Evolutionary conservation across 805 yeast species (phyloP).

Genomic region (Wickerhamiella hasegawae): DNA sequence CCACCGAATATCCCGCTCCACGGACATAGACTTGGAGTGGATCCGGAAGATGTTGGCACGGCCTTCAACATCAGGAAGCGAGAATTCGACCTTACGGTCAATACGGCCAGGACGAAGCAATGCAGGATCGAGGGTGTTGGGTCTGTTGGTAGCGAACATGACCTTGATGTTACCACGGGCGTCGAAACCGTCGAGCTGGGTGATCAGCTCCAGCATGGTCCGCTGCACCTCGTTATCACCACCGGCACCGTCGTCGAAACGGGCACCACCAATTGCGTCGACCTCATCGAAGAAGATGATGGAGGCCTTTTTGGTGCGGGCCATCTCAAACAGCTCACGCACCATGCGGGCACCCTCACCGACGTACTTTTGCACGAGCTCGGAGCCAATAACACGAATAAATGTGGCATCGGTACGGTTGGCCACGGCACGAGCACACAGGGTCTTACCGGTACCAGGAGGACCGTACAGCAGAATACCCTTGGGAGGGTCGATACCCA

Average conservation of each 20-base stretch:
- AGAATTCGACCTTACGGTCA: slow-evolving; percentile 95
- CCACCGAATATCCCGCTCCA: slow-evolving; percentile 96
- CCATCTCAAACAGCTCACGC: slow-evolving; percentile 96
- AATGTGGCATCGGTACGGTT: slow-evolving; percentile 98
- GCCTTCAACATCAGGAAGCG: slow-evolving; percentile 92
- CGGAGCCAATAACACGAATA: slow-evolving; percentile 96
- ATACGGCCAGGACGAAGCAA: slow-evolving; percentile 96
- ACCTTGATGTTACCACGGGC: slow-evolving; percentile 98
- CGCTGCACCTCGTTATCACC: slow-evolving; percentile 95
- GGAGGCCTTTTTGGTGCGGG: slow-evolving; percentile 95
- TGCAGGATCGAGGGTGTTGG: slow-evolving; percentile 96
- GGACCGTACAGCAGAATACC: slow-evolving; percentile 95
- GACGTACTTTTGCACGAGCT: slow-evolving; percentile 92
- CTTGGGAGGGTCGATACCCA: slow-evolving; percentile 98
- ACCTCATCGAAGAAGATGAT: slow-evolving; percentile 96
- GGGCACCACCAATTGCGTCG: slow-evolving; percentile 99
- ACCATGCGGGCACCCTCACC: slow-evolving; percentile 99
- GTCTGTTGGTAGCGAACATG: slow-evolving; percentile 98
- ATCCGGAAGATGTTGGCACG: slow-evolving; percentile 95
- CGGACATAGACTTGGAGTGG: slow-evolving; percentile 95
- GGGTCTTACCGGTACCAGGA: slow-evolving; percentile 97
- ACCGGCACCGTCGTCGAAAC: slow-evolving; percentile 61
- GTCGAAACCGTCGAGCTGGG: slow-evolving; percentile 96
- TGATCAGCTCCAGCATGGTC: slow-evolving; percentile 95
- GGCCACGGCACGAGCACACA: slow-evolving; percentile 98